Base-by-base conservation (phyloP, 306 rosid species). In the Luffa aegyptiaca region DNA sequence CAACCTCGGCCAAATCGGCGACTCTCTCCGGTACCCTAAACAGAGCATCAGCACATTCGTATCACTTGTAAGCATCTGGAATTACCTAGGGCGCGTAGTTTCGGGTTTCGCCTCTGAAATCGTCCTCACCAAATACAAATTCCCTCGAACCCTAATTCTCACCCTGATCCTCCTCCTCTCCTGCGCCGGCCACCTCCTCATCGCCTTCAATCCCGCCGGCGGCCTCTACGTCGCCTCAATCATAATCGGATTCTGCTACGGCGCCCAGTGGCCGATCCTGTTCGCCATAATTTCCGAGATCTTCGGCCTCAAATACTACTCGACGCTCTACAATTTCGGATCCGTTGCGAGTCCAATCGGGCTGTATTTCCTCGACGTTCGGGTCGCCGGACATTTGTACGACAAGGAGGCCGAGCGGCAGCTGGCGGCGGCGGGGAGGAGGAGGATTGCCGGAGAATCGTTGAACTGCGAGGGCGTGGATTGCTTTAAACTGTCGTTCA, bases 61-160 rank as follows among this genome's bases (percentile, higher is more conserved):
- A 46, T 86, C 90, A 0, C 76, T 88, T 0, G 90, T 88, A 2
- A 88, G 92, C 79, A 88, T 88, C 37, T 88, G 92, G 92, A 88
- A 88, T 63, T 88, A 88, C 45, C 85, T 88, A 33, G 92, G 92
- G 45, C 70, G 92, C 7, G 92, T 88, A 0, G 75, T 75, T 5
- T 75, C 92, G 0, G 92, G 92, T 36, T 88, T 88, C 76, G 81
- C 8, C 20, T 88, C 92, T 0, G 92, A 88, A 70, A 68, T 71
- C 20, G 75, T 86, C 36, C 80, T 88, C 9, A 21, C 53, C 20
- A 75, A 58, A n/a, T 88, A 79, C 86, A 84, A 80, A 33, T 76
- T 86, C 80, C 92, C 92, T 16, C 86, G 92, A 17, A 84, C 92
- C 20, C 81, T 88, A 5, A 80, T 88, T 51, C 82, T 88, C 10